A percentile compares a stretch with the other conserved stretches of the same genome.
Conservation (phyloP, 75 land plant species). For the Selaginella moellendorffii region DNA sequence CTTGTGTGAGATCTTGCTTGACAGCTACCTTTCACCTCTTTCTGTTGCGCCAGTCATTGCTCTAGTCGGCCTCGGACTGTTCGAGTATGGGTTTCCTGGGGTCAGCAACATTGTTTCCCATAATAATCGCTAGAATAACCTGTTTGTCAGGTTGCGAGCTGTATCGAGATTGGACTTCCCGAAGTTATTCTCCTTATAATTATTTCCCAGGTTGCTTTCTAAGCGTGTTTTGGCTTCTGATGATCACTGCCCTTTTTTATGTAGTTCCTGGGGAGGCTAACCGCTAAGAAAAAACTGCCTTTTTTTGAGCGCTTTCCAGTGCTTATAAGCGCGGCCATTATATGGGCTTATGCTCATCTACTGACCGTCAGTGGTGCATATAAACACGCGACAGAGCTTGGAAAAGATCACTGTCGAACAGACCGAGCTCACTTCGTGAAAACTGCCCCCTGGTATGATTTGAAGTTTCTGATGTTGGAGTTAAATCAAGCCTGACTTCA, state of each 20-base stretch:
- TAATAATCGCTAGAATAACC: too few relatives aligned
- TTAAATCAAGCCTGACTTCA: constrained; percentile 14
- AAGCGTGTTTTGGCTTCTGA: neutral
- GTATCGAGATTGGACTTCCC: constrained; percentile 9
- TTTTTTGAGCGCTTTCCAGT: constrained; percentile 80
- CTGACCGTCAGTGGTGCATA: constrained; percentile 94
- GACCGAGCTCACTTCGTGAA: constrained; percentile 68
- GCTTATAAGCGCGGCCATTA: constrained; percentile 47
- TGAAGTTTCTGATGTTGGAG: neutral
- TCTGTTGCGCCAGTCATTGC: constrained; percentile 67
- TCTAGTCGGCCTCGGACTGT: constrained; percentile 76
- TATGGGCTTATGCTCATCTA: constrained; percentile 83
- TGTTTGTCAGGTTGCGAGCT: constrained; percentile 2
- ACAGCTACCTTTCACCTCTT: constrained; percentile 29
- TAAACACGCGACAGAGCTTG: constrained; percentile 31
- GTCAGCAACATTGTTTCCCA: too few relatives aligned
- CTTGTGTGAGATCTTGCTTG: too few relatives aligned
- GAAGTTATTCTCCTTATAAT: neutral
- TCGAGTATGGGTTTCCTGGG: constrained; percentile 80
- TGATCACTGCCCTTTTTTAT: neutral
- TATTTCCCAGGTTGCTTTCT: neutral
- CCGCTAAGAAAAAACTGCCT: constrained; percentile 21
- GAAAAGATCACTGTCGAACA: constrained; percentile 65
- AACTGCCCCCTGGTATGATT: constrained; percentile 59
- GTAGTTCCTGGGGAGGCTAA: constrained; percentile 57